Percentiles rank a stretch among this genome's conserved stretches.
These are phyloP conservation scores for Phytophthora cryptogea DNA, from an alignment of 352 stramenopile species.

Conservation along the genomic window DNA sequence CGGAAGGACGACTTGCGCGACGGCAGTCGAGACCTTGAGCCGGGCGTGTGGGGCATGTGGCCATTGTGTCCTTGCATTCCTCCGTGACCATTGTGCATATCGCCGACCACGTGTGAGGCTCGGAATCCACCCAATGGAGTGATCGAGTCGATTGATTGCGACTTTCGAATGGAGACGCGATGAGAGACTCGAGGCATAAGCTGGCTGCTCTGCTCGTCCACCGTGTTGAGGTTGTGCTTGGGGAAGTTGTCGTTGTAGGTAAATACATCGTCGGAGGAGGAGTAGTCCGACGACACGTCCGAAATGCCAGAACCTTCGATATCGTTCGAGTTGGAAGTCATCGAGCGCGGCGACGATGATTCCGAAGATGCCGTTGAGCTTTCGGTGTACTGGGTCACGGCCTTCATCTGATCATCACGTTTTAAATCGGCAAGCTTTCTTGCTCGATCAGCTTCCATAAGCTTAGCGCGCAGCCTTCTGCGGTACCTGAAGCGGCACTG, in stretches of 20 bases:
- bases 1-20: slow-evolving; percentile 81
- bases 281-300: slow-evolving; percentile 64
- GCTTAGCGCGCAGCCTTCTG: slow-evolving; percentile 29
- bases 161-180: slow-evolving; percentile 47
- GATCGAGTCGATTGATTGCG: slow-evolving; percentile 56
- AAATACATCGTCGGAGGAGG: slow-evolving; percentile 61
- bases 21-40: slow-evolving; percentile 30
- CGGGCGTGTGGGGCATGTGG: slow-evolving; percentile 31
- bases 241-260: slow-evolving; percentile 53
- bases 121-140: slow-evolving; percentile 40
- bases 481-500: slow-evolving; percentile 77
- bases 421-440: slow-evolving; percentile 30
- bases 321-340: slow-evolving; percentile 80
- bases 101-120: slow-evolving; percentile 49
- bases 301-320: slow-evolving; percentile 59
- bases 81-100: slow-evolving; percentile 22
- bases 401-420: slow-evolving; percentile 35
- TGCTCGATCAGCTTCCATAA: slow-evolving; percentile 26
- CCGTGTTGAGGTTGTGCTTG: slow-evolving; percentile 71
- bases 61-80: slow-evolving; percentile 25
- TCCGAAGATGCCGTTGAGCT: slow-evolving; percentile 76
- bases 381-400: slow-evolving; percentile 56
- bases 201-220: slow-evolving; percentile 75
- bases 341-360: slow-evolving; percentile 51
- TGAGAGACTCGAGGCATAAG: slow-evolving; percentile 38